Conservation (phyloP, 2,329 filamentous ascomycete genomes). For the Dothidotthia symphoricarpi region DNA sequence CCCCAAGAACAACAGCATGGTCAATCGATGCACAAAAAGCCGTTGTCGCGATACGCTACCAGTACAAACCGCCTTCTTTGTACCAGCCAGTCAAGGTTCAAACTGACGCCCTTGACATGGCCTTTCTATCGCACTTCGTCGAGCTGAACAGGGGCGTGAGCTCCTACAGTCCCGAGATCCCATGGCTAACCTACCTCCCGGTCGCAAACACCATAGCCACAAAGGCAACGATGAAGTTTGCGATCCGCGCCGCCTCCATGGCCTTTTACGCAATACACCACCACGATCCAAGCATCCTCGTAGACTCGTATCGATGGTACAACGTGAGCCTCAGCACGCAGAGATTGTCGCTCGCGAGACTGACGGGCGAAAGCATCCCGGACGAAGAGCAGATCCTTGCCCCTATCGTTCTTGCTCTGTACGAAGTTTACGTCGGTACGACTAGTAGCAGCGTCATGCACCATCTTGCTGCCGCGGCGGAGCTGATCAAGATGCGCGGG, state of each 20-base stretch:
- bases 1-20: background rate
- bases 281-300: slow-evolving; percentile 26
- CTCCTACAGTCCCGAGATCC: slow-evolving; percentile 20
- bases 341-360: slow-evolving; percentile 19
- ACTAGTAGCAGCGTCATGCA: slow-evolving; percentile 29
- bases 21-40: slow-evolving; percentile 17
- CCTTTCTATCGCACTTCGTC: slow-evolving; percentile 35
- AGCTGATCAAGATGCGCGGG: slow-evolving; percentile 35
- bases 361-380: slow-evolving; percentile 20
- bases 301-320: slow-evolving; percentile 38
- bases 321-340: slow-evolving; percentile 28
- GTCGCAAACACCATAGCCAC: slow-evolving; percentile 15
- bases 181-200: slow-evolving; percentile 29
- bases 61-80: slow-evolving; percentile 23
- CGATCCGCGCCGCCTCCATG: slow-evolving; percentile 36
- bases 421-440: slow-evolving; percentile 33
- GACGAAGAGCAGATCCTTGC: slow-evolving; percentile 32
- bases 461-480: slow-evolving; percentile 28
- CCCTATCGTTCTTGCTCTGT: slow-evolving; percentile 30
- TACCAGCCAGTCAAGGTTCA: slow-evolving; percentile 27
- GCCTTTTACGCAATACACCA: slow-evolving; percentile 34
- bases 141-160: slow-evolving; percentile 22
- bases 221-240: slow-evolving; percentile 28
- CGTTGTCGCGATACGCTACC: slow-evolving; percentile 23
- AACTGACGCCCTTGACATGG: slow-evolving; percentile 26